A percentile compares a stretch with the other conserved stretches of the same genome.
These are phyloP conservation scores for Ulota crispa DNA, from an alignment of 225 moss, liverwort and hornwort genomes.

Conservation along the genomic window DNA sequence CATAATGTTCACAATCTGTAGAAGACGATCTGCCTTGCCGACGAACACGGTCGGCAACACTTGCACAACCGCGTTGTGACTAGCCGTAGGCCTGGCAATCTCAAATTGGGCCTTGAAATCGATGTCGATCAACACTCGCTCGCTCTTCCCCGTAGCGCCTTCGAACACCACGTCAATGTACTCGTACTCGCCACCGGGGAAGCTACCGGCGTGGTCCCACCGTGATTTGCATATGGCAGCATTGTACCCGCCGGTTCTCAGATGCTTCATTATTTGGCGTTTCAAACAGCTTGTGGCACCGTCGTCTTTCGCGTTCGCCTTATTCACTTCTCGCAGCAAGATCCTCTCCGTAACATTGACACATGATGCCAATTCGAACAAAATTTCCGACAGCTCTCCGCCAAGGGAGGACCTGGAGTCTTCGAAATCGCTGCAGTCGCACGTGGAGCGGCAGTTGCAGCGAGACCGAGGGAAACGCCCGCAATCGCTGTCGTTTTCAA, in stretches of 20 bases:
- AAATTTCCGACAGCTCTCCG: conserved; percentile 60
- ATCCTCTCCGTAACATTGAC: conserved; percentile 47
- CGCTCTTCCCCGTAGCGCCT: conserved; percentile 43
- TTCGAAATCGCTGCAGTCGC: conserved; percentile 49
- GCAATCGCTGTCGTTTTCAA: conserved; percentile 50
- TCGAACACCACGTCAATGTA: conserved; percentile 74
- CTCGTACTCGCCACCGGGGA: conserved; percentile 84
- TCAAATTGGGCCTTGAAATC: conserved; percentile 81
- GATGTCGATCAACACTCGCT: conserved; percentile 66
- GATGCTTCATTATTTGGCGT: conserved; percentile 65
- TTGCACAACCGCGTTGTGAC: conserved; percentile 54
- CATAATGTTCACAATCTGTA: conserved; percentile 73
- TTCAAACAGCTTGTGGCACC: conserved; percentile 15
- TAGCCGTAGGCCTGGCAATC: conserved; percentile 69
- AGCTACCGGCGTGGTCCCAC: conserved; percentile 81
- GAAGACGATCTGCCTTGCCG: conserved; percentile 67
- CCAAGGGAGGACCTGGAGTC: conserved; percentile 64
- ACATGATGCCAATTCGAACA: conserved; percentile 44
- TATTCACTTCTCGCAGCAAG: conserved; percentile 46
- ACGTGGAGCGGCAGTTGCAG: conserved; percentile 59
- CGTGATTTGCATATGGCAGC: conserved; percentile 87
- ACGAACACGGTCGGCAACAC: conserved; percentile 56
- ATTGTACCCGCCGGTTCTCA: conserved; percentile 67
- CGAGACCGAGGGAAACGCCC: conserved; percentile 63
- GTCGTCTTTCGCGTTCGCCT: conserved; percentile 22